These are phyloP conservation scores for Detonula confervacea DNA, from an alignment of 352 stramenopile species.

Conservation along the genomic window DNA sequence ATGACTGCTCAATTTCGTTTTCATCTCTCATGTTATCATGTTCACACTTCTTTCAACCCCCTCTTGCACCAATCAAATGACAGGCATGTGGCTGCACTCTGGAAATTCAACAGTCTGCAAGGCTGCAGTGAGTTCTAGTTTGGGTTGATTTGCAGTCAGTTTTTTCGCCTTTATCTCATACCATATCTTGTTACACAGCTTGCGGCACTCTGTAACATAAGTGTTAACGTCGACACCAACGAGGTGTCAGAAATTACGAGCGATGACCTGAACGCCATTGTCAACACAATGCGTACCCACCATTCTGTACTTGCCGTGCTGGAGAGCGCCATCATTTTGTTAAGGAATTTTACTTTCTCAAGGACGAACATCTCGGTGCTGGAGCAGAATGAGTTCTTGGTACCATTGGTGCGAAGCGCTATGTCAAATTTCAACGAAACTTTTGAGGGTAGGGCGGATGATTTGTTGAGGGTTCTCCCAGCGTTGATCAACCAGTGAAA, in stretches of 20 bases:
- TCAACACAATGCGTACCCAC: conserved; percentile 45
- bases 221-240: conserved; percentile 33
- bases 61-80: background rate
- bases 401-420: conserved; percentile 23
- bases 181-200: no score
- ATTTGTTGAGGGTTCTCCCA: conserved; percentile 45
- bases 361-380: conserved; percentile 33
- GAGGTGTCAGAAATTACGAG: conserved; percentile 40
- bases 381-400: conserved; percentile 33
- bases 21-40: background rate
- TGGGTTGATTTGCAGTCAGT: no score
- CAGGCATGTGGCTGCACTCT: conserved; percentile 44
- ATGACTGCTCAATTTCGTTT: background rate
- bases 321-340: conserved; percentile 45
- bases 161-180: no score
- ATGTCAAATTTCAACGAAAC: conserved; percentile 24
- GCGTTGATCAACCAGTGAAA: no score
- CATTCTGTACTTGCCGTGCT: conserved; percentile 32
- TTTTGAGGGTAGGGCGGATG: conserved; percentile 38
- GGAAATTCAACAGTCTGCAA: conserved; percentile 29
- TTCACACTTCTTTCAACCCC: background rate
- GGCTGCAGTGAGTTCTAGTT: conserved; percentile 26
- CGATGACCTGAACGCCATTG: conserved; percentile 41
- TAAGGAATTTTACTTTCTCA: conserved; percentile 54
- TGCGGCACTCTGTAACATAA: conserved; percentile 47